Evolutionary conservation across 805 yeast genomes (phyloP), one percentile per base, ranked within the genome.

Genomic region (Wickerhamomyces pijperi): DNA sequence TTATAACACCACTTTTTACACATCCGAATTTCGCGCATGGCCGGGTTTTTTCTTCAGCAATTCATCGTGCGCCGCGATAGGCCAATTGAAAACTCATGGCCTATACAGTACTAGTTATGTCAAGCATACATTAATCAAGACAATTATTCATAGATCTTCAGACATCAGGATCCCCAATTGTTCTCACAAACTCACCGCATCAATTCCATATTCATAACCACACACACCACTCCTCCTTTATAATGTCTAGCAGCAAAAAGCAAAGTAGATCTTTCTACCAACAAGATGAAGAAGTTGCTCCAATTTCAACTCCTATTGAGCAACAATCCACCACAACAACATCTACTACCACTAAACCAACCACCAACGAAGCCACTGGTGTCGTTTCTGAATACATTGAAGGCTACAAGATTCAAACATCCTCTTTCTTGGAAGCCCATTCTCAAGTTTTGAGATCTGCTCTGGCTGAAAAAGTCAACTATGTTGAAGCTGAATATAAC

Each of bases 331-430:
- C 4, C 29, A 11, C n/a, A 25, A 25, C 29, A 25, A 25, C 12
- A 9, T 13, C 29, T 13, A 25, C n/a, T 12, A 21, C 23, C n/a
- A 25, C 29, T 12, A n/a, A n/a, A n/a, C n/a, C n/a, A n/a, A 13
- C 29, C 5, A 25, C 29, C 21, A 14, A 32, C 19, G 35, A 19
- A 19, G 12, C 35, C 20, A 16, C 33, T 13, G 33, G 36, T 34
- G 36, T 50, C 8, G 42, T 42, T 3, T 37, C 48, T 12, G 40
- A 44, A 23, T 44, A 43, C 20, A 42, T 52, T 33, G 55, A 50
- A 28, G 56, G 56, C 17, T 49, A 49, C 41, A 48, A 47, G 36
- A 46, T 54, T 37, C 44, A 47, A 39, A 42, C 54, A 9, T 51
- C 56, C 2, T 39, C 37, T 33, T 47, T 45, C 42, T 37, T 54